Evolutionary conservation across 495 filamentous ascomycete species (phyloP).

Genomic region (Clavariopsis aquatica): DNA sequence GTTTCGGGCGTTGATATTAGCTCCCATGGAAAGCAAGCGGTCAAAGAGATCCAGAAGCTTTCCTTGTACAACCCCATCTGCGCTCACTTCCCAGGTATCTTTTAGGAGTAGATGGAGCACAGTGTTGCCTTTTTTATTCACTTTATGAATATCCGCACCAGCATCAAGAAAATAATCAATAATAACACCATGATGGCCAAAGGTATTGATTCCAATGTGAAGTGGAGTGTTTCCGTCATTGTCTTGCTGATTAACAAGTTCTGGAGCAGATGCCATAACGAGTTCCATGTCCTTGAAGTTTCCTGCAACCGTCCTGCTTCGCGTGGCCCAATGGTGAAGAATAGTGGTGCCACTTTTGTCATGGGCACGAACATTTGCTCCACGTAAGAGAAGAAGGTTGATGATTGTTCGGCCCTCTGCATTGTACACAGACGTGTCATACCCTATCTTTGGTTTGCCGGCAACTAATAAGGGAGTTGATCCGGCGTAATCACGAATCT

Average conservation of each 20-base stretch:
- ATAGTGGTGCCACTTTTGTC: neutral
- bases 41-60: constrained; percentile 2
- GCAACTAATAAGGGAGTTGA: neutral
- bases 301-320: neutral
- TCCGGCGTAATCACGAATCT: neutral
- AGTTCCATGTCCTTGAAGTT: neutral
- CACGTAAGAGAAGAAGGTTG: neutral
- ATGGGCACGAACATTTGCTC: neutral
- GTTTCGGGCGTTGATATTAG: constrained; percentile 44
- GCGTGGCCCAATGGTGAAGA: constrained; percentile 20
- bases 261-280: constrained; percentile 19
- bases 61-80: neutral
- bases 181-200: neutral
- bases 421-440: neutral
- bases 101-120: constrained; percentile 12
- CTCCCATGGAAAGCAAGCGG: constrained; percentile 35
- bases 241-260: constrained; percentile 4
- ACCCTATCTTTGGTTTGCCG: neutral
- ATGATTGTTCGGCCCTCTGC: neutral
- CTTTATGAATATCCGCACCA: neutral
- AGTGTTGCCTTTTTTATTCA: neutral
- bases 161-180: neutral
- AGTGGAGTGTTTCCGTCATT: constrained; percentile 39
- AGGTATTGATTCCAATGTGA: constrained; percentile 18
- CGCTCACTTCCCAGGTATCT: neutral